phyloP scores from a whole-genome alignment of 306 rosid genomes.

The Arachis hypogaea region DNA sequence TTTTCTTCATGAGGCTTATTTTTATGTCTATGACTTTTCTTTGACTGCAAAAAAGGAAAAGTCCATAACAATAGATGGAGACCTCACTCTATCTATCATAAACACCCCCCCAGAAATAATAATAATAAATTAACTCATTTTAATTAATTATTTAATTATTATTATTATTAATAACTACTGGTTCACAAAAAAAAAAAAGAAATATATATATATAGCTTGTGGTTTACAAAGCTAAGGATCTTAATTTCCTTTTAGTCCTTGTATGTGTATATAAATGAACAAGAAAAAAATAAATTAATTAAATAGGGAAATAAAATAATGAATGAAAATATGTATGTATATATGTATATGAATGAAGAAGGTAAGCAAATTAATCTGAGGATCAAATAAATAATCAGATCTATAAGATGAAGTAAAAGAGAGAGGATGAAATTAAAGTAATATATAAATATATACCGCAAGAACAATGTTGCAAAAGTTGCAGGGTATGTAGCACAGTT shows the following conservation, averaged over 20 bases:
- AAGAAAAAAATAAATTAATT: conserved; percentile 32
- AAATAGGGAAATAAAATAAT: too few species aligned
- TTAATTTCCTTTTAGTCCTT: conserved; percentile 33
- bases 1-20: too few species aligned
- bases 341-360: too few species aligned
- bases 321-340: too few species aligned
- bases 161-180: background rate
- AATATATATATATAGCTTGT: too few species aligned
- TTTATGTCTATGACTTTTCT: conserved; percentile 58
- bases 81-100: conserved; percentile 45
- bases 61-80: conserved; percentile 60
- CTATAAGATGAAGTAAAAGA: too few species aligned
- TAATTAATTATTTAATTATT: too few species aligned
- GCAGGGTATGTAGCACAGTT: conserved; percentile 99
- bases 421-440: too few species aligned
- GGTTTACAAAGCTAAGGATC: conserved; percentile 42
- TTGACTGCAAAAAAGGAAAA: conserved; percentile 68
- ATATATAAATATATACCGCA: conserved; percentile 63
- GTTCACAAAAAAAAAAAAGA: conserved; percentile 14
- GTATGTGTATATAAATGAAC: background rate
- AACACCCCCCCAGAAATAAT: too few species aligned
- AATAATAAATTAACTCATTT: too few species aligned
- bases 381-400: too few species aligned
- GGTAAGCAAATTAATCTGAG: too few species aligned
- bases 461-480: conserved; percentile 98